Evolutionary conservation across 768 basidiomycete genomes (phyloP).

Genomic region (Mycena alexandri): DNA sequence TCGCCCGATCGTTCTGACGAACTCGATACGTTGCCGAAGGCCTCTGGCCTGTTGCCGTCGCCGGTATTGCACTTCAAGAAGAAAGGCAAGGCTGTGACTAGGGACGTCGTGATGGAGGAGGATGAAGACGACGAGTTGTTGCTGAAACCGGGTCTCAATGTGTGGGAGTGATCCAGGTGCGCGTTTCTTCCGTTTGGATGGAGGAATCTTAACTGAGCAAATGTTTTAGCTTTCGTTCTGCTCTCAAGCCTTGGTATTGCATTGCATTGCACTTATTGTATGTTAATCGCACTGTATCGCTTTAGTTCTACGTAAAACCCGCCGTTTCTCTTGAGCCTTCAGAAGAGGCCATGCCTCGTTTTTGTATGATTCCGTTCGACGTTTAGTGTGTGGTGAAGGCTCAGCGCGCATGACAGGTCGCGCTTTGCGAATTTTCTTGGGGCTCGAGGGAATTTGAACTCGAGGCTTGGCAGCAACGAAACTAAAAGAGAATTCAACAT

Average conservation of each 20-base stretch:
- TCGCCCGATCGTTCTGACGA: conserved; percentile 28
- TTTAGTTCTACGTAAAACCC: conserved; percentile 15
- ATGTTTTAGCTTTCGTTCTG: neutral
- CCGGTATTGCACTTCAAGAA: conserved; percentile 18
- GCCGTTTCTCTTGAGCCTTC: neutral
- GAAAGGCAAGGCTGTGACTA: conserved; percentile 10
- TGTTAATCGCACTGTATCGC: conserved; percentile 15
- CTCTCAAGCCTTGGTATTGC: conserved; percentile 2
- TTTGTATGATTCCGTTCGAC: neutral
- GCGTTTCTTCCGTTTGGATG: neutral
- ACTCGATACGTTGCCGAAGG: conserved; percentile 30
- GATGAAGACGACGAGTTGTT: conserved; percentile 43
- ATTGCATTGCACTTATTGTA: neutral
- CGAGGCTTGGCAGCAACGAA: conserved; percentile 7
- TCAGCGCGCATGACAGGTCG: neutral
- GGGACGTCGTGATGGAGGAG: conserved; percentile 24
- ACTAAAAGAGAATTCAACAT: neutral
- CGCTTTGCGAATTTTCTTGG: neutral
- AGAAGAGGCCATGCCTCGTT: neutral
- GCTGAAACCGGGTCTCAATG: conserved; percentile 37
- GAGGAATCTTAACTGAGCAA: too few species aligned
- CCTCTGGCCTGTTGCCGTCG: conserved; percentile 28
- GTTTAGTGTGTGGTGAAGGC: neutral
- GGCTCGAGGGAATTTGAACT: neutral
- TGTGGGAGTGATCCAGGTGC: conserved; percentile 29